phyloP scores from a whole-genome alignment of 2,329 filamentous ascomycete genomes.

The Lasiodiplodia citricola region DNA sequence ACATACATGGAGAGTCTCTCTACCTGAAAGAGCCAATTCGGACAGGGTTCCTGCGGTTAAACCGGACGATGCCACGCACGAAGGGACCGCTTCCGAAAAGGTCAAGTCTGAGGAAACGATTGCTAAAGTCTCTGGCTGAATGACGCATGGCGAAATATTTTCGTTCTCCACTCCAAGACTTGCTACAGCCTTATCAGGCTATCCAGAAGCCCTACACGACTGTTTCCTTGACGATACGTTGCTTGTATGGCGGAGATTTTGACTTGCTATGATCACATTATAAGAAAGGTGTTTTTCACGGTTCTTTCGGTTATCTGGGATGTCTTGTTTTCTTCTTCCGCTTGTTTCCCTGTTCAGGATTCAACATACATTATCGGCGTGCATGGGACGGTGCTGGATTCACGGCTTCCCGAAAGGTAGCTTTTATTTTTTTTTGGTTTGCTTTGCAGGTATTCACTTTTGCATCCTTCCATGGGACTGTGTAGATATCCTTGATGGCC shows the following conservation, averaged over 20 bases:
- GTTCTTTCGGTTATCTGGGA: not conserved
- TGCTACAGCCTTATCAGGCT: not conserved
- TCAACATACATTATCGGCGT: slow-evolving; percentile 17
- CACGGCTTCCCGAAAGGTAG: not conserved
- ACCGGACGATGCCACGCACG: not conserved
- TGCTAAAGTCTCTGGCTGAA: slow-evolving; percentile 32
- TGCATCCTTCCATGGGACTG: not conserved
- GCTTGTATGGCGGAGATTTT: not conserved
- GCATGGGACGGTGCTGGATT: slow-evolving; percentile 12
- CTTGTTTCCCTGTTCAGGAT: not conserved
- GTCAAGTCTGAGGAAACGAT: slow-evolving; percentile 32
- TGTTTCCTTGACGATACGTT: not conserved
- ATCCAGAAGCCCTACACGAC: not conserved
- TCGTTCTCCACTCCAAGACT: not conserved
- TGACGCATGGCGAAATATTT: not conserved
- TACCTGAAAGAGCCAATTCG: not conserved
- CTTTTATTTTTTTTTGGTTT: not conserved
- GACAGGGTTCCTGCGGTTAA: slow-evolving; percentile 10
- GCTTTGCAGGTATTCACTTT: slow-evolving; percentile 4
- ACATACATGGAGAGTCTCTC: slow-evolving; percentile 23
- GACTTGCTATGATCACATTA: not conserved
- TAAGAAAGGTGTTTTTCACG: slow-evolving; percentile 5
- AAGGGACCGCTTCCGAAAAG: slow-evolving; percentile 26
- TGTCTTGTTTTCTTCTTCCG: not conserved
- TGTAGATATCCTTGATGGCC: slow-evolving; percentile 21